Conservation (phyloP, 1,284 basidiomycete species). For the Phylloboletellus chloephorus region DNA sequence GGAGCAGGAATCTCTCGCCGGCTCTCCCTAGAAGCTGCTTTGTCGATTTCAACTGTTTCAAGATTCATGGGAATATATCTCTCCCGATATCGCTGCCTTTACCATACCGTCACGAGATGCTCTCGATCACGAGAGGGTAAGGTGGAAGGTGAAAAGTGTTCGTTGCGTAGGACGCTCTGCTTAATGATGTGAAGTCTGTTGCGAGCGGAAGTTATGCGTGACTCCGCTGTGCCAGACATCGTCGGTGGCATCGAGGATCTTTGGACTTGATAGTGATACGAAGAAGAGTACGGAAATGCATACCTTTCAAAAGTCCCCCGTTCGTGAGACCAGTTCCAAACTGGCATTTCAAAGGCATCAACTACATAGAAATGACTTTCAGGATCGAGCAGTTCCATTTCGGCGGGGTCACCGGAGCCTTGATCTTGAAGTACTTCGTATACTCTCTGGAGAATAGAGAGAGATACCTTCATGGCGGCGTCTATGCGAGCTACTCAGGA, state of each 20-base stretch:
- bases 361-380: conserved; percentile 82
- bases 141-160: conserved; percentile 94
- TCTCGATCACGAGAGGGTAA: conserved; percentile 81
- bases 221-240: conserved; percentile 74
- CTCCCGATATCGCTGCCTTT: conserved; percentile 11
- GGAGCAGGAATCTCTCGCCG: conserved; percentile 86
- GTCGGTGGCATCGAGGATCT: conserved; percentile 49
- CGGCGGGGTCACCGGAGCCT: conserved; percentile 50
- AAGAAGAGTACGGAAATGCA: conserved; percentile 15
- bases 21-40: conserved; percentile 93
- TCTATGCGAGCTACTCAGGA: conserved; percentile 39
- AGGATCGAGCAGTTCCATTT: conserved; percentile 70
- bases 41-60: conserved; percentile 80
- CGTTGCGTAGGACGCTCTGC: conserved; percentile 87
- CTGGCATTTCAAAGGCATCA: conserved; percentile 92
- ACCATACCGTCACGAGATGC: conserved; percentile 74
- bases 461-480: conserved; percentile 75
- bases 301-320: conserved; percentile 83
- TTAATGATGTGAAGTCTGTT: conserved; percentile 85
- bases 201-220: conserved; percentile 69
- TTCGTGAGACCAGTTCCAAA: conserved; percentile 84
- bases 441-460: conserved; percentile 69
- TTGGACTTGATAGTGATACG: conserved; percentile 11
- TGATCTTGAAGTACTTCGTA: conserved; percentile 79
- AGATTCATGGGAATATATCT: conserved; percentile 11